Evolutionary conservation across 345 rosid species (phyloP), one percentile per base, ranked within the genome.

Genomic region (Viola odorata): DNA sequence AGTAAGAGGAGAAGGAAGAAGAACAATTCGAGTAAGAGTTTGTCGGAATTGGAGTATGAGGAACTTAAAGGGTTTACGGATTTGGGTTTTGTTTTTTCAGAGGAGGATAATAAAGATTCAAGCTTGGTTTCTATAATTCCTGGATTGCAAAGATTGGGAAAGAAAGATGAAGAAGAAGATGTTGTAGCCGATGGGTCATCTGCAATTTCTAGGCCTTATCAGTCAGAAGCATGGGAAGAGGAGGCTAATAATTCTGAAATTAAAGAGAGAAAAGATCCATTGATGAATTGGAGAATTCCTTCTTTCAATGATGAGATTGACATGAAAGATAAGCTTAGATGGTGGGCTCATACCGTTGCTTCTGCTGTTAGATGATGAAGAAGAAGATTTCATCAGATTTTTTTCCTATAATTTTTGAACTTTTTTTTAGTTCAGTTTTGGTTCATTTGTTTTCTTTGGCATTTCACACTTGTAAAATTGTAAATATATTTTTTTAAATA

Each of bases 51-150:
- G 66, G 98, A 89, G 73, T 83, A 85, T 63, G 82, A 85, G 49
- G 98, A 91, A 79, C 68, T 86, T 6, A 78, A 82, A 75, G 98
- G 96, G 77, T 84, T 91, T 75, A 82, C 78, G 82, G 98, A 91
- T 84, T 73, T 91, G 42, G 98, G 98, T 12, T 88, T 91, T 69
- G 89, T 88, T 38, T 91, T 91, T 73, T 79, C 90, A 0, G 87
- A 85, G 70, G 83, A 86, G 68, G 96, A 85, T 69, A 42, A 42
- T 6, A 81, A 71, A 41, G 78, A 87, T 47, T 80, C 92, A 49
- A 80, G 78, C 67, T 73, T 91, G 82, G 84, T 80, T 7, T 79
- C 82, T 62, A 85, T 91, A 58, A 68, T 89, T 69, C 98, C 95
- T 0, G 98, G 92, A 5, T 57, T 89, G 50, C 85, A 83, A 54